These are phyloP conservation scores for Dendrothele bispora DNA, from an alignment of 768 basidiomycete genomes.

Conservation along the genomic window DNA sequence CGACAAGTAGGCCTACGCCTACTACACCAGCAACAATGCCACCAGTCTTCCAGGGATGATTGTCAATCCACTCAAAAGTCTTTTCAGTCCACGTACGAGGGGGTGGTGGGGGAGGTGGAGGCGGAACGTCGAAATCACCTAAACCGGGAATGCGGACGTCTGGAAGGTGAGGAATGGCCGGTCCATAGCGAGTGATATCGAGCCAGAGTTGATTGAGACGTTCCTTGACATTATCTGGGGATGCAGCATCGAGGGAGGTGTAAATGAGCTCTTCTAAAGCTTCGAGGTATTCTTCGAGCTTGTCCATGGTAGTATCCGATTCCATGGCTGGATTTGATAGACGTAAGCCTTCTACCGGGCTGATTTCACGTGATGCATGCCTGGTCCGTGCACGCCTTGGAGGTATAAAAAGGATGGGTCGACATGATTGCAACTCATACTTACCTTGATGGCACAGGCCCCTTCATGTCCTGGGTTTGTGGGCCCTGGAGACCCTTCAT, in stretches of 20 bases:
- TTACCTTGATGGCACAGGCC: no score
- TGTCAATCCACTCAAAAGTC: slow-evolving; percentile 50
- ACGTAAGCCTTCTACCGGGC: no score
- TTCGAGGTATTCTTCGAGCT: slow-evolving; percentile 70
- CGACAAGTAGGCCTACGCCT: slow-evolving; percentile 60
- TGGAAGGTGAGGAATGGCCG: slow-evolving; percentile 55
- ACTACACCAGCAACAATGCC: slow-evolving; percentile 56
- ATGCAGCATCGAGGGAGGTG: slow-evolving; percentile 54
- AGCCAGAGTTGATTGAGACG: slow-evolving; percentile 69
- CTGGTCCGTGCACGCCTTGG: no score
- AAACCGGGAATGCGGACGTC: slow-evolving; percentile 60
- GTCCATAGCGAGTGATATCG: slow-evolving; percentile 81
- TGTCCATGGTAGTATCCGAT: slow-evolving; percentile 52
- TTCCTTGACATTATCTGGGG: slow-evolving; percentile 65
- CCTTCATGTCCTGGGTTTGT: no score
- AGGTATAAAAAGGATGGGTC: no score
- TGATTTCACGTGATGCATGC: no score
- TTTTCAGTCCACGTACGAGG: slow-evolving; percentile 44
- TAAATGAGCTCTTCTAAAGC: slow-evolving; percentile 64
- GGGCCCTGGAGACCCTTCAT: slow-evolving; percentile 60
- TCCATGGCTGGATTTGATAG: no score
- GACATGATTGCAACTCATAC: no score
- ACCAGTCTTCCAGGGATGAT: slow-evolving; percentile 62
- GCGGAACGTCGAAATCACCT: slow-evolving; percentile 73
- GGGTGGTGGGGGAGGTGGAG: slow-evolving; percentile 55